Evolutionary conservation across 73 alveolate genomes (phyloP).

Genomic region (Blepharisma japonicum): DNA sequence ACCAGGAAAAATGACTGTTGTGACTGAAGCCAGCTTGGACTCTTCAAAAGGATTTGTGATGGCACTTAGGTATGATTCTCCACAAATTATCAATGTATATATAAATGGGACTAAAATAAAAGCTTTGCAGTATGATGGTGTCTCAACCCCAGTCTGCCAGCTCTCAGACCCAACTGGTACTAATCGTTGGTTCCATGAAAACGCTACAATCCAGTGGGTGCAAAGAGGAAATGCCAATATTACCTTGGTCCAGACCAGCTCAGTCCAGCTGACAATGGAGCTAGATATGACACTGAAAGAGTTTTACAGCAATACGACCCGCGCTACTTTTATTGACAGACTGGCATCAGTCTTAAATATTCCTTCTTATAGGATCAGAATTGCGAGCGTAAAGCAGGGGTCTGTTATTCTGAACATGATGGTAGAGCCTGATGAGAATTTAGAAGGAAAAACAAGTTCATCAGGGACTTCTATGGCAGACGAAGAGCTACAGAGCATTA

Average conservation of each 20-base stretch:
- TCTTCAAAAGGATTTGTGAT: neutral
- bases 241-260: slow-evolving; percentile 31
- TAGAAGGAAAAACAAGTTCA: neutral
- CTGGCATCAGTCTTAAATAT: slow-evolving; percentile 46
- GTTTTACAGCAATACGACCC: slow-evolving; percentile 39
- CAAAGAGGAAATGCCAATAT: slow-evolving; percentile 35
- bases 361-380: slow-evolving; percentile 37
- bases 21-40: neutral
- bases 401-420: slow-evolving; percentile 41
- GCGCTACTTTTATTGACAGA: slow-evolving; percentile 45
- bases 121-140: slow-evolving; percentile 34
- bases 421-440: neutral
- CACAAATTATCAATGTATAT: slow-evolving; percentile 33
- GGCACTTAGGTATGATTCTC: slow-evolving; percentile 32
- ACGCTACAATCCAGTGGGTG: slow-evolving; percentile 35
- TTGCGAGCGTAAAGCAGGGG: slow-evolving; percentile 46
- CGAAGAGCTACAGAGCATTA: slow-evolving; percentile 1
- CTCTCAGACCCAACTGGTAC: slow-evolving; percentile 35
- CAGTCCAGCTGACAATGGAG: slow-evolving; percentile 34
- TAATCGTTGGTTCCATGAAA: slow-evolving; percentile 34
- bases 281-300: slow-evolving; percentile 45
- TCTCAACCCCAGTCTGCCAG: neutral
- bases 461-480: neutral
- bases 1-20: slow-evolving; percentile 15
- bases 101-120: slow-evolving; percentile 27